Evolutionary conservation across 345 rosid genomes (phyloP).

Genomic region (Anacardium occidentale): DNA sequence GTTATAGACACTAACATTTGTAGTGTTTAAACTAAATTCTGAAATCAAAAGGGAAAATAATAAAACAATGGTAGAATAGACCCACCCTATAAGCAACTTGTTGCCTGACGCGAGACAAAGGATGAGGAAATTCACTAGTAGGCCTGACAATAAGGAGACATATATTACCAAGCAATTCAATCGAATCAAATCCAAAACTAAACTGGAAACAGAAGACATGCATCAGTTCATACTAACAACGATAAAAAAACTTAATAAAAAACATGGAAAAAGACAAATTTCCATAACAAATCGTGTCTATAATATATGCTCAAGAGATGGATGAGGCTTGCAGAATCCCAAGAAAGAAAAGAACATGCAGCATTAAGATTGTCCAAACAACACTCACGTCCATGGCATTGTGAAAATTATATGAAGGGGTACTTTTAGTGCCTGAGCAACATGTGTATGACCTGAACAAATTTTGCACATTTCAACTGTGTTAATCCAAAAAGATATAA

Average conservation of each 20-base stretch:
- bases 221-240: not conserved
- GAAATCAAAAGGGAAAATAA: not conserved
- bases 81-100: slow-evolving; percentile 46
- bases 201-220: not conserved
- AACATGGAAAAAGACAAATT: not conserved
- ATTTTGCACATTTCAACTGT: not conserved
- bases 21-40: not conserved
- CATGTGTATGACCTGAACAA: slow-evolving; percentile 53
- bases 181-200: slow-evolving; percentile 3
- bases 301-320: not conserved
- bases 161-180: slow-evolving; percentile 14
- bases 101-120: slow-evolving; percentile 54
- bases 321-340: not conserved
- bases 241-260: too few species aligned
- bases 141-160: slow-evolving; percentile 34
- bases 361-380: not conserved
- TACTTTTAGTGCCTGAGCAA: slow-evolving; percentile 45
- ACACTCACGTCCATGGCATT: slow-evolving; percentile 66
- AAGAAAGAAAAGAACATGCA: not conserved
- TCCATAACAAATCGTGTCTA: not conserved
- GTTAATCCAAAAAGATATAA: not conserved
- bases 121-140: slow-evolving; percentile 61
- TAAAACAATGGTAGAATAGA: slow-evolving; percentile 4
- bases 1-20: not conserved
- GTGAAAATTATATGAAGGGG: slow-evolving; percentile 58